These are phyloP conservation scores for Solanum sejunctum DNA, from an alignment of 257 asterid genomes.

Conservation along the genomic window DNA sequence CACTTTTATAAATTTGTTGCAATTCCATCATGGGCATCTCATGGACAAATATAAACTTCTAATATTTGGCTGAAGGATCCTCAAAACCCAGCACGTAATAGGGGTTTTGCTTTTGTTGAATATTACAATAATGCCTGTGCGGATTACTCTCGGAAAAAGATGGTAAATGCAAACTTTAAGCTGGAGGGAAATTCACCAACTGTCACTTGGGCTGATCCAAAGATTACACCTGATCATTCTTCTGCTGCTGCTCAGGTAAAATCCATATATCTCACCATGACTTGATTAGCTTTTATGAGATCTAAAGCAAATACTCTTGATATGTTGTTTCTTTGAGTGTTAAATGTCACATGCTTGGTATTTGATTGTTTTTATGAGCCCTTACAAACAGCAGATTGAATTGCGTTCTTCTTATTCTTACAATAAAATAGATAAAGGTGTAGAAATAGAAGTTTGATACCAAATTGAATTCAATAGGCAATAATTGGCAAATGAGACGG, in stretches of 20 bases:
- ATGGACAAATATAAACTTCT: not conserved
- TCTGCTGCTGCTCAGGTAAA: slow-evolving; percentile 78
- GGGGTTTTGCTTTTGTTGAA: slow-evolving; percentile 94
- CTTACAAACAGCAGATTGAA: not conserved
- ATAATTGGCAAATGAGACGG: not conserved
- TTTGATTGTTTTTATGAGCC: not conserved
- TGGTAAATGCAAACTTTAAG: slow-evolving; percentile 58
- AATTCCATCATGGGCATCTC: not conserved
- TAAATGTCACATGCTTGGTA: not conserved
- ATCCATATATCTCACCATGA: not conserved
- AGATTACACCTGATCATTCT: slow-evolving; percentile 68
- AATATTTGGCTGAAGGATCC: slow-evolving; percentile 59
- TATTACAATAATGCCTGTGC: slow-evolving; percentile 97
- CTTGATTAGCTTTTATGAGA: not conserved
- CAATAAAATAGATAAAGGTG: not conserved
- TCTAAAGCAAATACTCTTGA: not conserved
- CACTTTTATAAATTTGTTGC: not conserved
- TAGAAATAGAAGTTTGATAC: not conserved
- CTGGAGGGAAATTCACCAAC: slow-evolving; percentile 77
- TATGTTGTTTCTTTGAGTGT: not conserved
- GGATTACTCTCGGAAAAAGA: slow-evolving; percentile 71
- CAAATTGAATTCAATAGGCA: not conserved
- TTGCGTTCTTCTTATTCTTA: too few relatives aligned
- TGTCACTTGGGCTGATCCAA: slow-evolving; percentile 95
- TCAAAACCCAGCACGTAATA: slow-evolving; percentile 68